Evolutionary conservation across 1,284 basidiomycete genomes (phyloP).

Genomic region (Marasmius fiardii): DNA sequence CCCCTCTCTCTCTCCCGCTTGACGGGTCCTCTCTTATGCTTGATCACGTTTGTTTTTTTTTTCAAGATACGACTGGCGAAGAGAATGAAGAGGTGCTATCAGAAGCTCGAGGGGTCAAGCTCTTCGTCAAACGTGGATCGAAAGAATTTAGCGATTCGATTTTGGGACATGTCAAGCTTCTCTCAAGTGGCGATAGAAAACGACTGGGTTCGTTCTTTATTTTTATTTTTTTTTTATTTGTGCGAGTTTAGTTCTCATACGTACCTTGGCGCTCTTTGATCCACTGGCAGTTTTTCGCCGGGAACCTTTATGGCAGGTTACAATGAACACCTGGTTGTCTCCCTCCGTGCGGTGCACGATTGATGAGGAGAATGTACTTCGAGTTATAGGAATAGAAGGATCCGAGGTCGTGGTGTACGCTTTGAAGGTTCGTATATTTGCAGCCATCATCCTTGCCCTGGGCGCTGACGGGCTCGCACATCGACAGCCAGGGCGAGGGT

Average conservation of each 20-base stretch:
- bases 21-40: not conserved
- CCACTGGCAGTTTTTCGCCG: constrained; percentile 54
- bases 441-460: not conserved
- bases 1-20: not conserved
- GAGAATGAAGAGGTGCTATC: constrained; percentile 53
- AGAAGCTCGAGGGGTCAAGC: constrained; percentile 56
- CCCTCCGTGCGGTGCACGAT: constrained; percentile 53
- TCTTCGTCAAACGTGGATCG: constrained; percentile 58
- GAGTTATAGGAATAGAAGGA: constrained; percentile 51
- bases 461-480: not conserved
- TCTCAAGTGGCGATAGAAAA: constrained; percentile 37
- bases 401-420: constrained; percentile 40
- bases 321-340: constrained; percentile 57
- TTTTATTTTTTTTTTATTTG: constrained; percentile 3
- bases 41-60: not conserved
- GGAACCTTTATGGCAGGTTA: constrained; percentile 63
- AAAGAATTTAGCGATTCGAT: constrained; percentile 58
- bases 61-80: constrained; percentile 53
- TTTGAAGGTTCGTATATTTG: constrained; percentile 32
- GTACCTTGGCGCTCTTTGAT: not conserved
- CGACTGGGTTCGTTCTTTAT: constrained; percentile 40
- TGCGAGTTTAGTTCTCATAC: not conserved
- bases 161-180: constrained; percentile 55
- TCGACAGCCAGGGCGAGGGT: constrained; percentile 43
- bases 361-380: constrained; percentile 52